A percentile compares a stretch with the other conserved stretches of the same genome.
Conservation (phyloP, 495 filamentous ascomycete genomes). For the Xylaria nigripes region DNA sequence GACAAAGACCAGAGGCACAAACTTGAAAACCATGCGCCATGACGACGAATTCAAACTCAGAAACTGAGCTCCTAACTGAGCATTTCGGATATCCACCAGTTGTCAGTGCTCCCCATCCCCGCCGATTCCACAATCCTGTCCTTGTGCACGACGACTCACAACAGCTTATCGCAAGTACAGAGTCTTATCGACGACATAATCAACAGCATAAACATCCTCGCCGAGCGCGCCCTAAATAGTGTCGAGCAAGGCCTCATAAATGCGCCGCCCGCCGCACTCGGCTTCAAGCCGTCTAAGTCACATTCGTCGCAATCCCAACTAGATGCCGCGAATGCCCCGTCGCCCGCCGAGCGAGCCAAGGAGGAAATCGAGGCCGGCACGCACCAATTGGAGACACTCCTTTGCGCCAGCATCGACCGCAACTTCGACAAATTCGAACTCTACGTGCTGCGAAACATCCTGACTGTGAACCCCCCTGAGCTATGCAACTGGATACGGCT, state of each 20-base stretch:
- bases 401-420: slow-evolving; percentile 90
- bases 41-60: slow-evolving; percentile 37
- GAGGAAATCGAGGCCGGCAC: slow-evolving; percentile 83
- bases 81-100: slow-evolving; percentile 91
- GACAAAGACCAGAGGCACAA: not conserved
- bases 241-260: slow-evolving; percentile 72
- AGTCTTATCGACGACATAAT: slow-evolving; percentile 95
- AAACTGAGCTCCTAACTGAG: slow-evolving; percentile 81
- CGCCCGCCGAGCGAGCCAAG: slow-evolving; percentile 48
- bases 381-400: slow-evolving; percentile 88
- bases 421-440: slow-evolving; percentile 96
- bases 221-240: slow-evolving; percentile 73
- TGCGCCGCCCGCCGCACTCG: slow-evolving; percentile 62
- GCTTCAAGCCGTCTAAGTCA: slow-evolving; percentile 49
- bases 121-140: not conserved
- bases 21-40: slow-evolving; percentile 27
- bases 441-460: slow-evolving; percentile 79
- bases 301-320: slow-evolving; percentile 26
- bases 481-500: slow-evolving; percentile 69
- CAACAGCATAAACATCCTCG: slow-evolving; percentile 85
- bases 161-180: slow-evolving; percentile 38
- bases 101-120: slow-evolving; percentile 50
- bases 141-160: not conserved
- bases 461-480: slow-evolving; percentile 61
- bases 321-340: slow-evolving; percentile 45